phyloP scores from a whole-genome alignment of 1,284 basidiomycete genomes.

The Malassezia dermatis region DNA sequence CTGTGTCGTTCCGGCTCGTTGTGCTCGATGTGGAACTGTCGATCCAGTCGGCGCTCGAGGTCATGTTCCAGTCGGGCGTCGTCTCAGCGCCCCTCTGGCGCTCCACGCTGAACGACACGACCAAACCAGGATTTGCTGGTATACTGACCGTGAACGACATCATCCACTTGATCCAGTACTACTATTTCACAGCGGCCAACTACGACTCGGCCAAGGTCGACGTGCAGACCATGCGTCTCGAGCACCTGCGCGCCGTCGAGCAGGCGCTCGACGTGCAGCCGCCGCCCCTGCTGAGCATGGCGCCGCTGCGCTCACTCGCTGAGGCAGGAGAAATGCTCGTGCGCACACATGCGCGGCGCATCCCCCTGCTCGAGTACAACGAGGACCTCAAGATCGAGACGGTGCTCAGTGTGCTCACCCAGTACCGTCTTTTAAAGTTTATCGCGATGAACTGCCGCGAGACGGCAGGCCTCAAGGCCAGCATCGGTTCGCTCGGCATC shows the following conservation, averaged over 20 bases:
- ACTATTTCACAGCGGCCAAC: conserved; percentile 32
- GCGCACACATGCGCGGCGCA: conserved; percentile 83
- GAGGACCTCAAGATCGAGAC: conserved; percentile 88
- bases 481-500: conserved; percentile 76
- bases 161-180: conserved; percentile 46
- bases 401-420: conserved; percentile 88
- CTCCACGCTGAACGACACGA: conserved; percentile 25
- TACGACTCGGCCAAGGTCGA: conserved; percentile 82
- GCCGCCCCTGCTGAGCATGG: conserved; percentile 78
- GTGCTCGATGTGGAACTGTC: conserved; percentile 62
- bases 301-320: conserved; percentile 72
- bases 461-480: conserved; percentile 53
- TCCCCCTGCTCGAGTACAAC: conserved; percentile 87
- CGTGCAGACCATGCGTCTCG: conserved; percentile 86
- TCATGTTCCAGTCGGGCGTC: conserved; percentile 55
- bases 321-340: conserved; percentile 84
- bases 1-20: conserved; percentile 88
- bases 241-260: conserved; percentile 67
- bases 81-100: conserved; percentile 91
- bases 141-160: conserved; percentile 48
- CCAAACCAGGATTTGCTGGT: conserved; percentile 37
- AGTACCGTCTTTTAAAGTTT: conserved; percentile 95
- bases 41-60: conserved; percentile 43
- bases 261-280: conserved; percentile 79
- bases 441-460: conserved; percentile 72